Evolutionary conservation across 2,329 filamentous ascomycete genomes (phyloP), one percentile per base, ranked within the genome.

Genomic region (Diaporthe citrichinensis): DNA sequence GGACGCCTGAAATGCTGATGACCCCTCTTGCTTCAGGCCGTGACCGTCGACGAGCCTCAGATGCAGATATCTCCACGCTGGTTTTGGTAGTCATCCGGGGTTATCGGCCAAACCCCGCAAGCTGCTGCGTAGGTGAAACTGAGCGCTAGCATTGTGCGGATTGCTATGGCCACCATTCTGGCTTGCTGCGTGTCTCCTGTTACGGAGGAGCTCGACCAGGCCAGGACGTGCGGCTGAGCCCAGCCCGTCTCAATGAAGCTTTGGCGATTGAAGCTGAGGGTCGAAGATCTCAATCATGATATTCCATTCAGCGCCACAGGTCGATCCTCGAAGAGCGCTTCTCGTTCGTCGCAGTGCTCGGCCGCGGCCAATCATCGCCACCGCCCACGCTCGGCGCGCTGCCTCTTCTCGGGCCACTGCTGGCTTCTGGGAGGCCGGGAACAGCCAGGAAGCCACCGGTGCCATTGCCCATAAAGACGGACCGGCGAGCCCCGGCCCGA

Each of bases 371-470:
- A 71, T 84, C 82, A 59, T 86, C 84, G n/a, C 81, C 80, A 10
- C 78, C 79, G 14, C 51, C 74, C 17, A 72, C 76, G 41, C 77
- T 77, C 41, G 76, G 75, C n/a, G 74, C 75, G 55, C 76, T 65
- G 31, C 72, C 69, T 9, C 74, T 78, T 46, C 77, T 78, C 31
- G 73, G 78, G 69, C 74, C 78, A 49, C 74, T 71, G 46, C 78
- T 79, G 41, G 57, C 73, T 23, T 74, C 78, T 5, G 78, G 76
- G 5, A 62, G 36, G 7, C 83, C 84, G 5, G 90, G 89, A 39
- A 92, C 82, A 9, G 89, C 86, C 74, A 91, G 80, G 78, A 91
- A 92, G 17, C 87, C 86, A 8, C 89, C 88, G 3, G 84, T 81
- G 0, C 87, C 87, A 62, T 88, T 88, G 31, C 87, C 88, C 55